These are phyloP conservation scores for Trichoderma sp. DNA, from an alignment of 2,329 filamentous ascomycete species.

Conservation along the genomic window DNA sequence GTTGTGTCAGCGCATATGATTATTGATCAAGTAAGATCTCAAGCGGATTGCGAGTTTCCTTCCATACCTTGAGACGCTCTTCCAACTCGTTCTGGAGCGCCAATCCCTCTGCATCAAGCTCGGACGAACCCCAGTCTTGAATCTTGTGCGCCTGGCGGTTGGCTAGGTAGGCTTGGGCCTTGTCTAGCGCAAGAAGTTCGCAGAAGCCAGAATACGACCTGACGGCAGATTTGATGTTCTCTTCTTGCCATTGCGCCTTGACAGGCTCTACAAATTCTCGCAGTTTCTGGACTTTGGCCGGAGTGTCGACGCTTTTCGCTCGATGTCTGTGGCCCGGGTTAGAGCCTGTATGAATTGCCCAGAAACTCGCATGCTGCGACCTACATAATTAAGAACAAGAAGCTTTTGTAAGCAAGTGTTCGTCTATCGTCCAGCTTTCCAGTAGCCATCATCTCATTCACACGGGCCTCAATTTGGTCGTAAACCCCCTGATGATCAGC, in stretches of 20 bases:
- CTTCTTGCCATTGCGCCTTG: constrained; percentile 75
- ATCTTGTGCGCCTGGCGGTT: constrained; percentile 72
- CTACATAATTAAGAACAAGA: constrained; percentile 89
- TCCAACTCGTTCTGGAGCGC: constrained; percentile 77
- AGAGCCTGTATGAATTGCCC: background rate
- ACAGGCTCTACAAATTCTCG: constrained; percentile 80
- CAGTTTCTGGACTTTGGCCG: constrained; percentile 71
- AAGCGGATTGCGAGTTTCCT: background rate
- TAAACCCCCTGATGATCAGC: constrained; percentile 66
- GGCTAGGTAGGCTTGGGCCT: constrained; percentile 77
- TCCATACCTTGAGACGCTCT: constrained; percentile 66
- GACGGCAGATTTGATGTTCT: constrained; percentile 67
- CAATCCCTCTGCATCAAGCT: constrained; percentile 77
- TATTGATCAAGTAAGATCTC: background rate
- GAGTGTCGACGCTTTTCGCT: constrained; percentile 70
- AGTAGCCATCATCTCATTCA: constrained; percentile 76
- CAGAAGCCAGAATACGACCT: constrained; percentile 79
- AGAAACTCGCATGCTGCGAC: constrained; percentile 29
- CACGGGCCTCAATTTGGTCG: constrained; percentile 78
- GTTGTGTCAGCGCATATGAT: constrained; percentile 25
- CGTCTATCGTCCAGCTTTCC: constrained; percentile 78
- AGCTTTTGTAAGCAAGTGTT: constrained; percentile 82
- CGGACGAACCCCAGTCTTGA: constrained; percentile 77
- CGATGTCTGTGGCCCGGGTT: constrained; percentile 63
- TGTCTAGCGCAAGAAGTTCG: constrained; percentile 73